A percentile compares a stretch with the other conserved stretches of the same genome.
Evolutionary conservation across 2,329 filamentous ascomycete species (phyloP).

Genomic region (Botryosphaeria agaves): DNA sequence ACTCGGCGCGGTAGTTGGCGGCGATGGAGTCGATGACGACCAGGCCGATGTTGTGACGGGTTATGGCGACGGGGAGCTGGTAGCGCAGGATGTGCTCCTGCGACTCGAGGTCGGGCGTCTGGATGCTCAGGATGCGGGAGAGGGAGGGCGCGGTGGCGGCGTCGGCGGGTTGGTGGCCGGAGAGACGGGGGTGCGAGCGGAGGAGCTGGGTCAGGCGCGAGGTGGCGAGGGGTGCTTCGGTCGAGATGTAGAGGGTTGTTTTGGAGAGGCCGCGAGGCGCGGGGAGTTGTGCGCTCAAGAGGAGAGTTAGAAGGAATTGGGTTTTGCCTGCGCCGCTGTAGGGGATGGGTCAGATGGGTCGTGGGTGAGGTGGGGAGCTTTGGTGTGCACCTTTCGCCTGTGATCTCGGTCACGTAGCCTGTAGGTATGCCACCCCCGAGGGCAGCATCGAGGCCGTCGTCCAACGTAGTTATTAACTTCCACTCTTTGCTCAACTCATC

Average conservation of each 20-base stretch:
- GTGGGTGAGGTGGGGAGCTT: background rate
- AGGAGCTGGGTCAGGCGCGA: constrained; percentile 68
- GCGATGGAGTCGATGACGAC: constrained; percentile 83
- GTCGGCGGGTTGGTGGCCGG: constrained; percentile 21
- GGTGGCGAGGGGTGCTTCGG: constrained; percentile 73
- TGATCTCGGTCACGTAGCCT: constrained; percentile 73
- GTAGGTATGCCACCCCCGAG: constrained; percentile 67
- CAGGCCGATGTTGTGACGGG: constrained; percentile 59
- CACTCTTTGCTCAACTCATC: constrained; percentile 25
- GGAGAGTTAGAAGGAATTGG: constrained; percentile 72
- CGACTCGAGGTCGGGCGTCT: constrained; percentile 75
- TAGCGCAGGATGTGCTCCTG: constrained; percentile 91
- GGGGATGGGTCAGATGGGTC: background rate
- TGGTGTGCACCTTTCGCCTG: constrained; percentile 73
- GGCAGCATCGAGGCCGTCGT: constrained; percentile 49
- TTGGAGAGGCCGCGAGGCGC: constrained; percentile 51
- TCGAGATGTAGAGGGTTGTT: constrained; percentile 83
- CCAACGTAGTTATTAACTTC: constrained; percentile 62
- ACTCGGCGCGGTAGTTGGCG: constrained; percentile 89
- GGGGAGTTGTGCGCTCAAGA: constrained; percentile 71
- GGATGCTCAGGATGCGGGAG: constrained; percentile 60
- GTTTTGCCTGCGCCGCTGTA: constrained; percentile 77
- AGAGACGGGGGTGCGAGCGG: constrained; percentile 43
- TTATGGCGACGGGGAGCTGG: constrained; percentile 74
- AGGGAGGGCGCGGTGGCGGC: constrained; percentile 41